Base-by-base conservation (phyloP, 306 rosid species). In the Vigna radiata region DNA sequence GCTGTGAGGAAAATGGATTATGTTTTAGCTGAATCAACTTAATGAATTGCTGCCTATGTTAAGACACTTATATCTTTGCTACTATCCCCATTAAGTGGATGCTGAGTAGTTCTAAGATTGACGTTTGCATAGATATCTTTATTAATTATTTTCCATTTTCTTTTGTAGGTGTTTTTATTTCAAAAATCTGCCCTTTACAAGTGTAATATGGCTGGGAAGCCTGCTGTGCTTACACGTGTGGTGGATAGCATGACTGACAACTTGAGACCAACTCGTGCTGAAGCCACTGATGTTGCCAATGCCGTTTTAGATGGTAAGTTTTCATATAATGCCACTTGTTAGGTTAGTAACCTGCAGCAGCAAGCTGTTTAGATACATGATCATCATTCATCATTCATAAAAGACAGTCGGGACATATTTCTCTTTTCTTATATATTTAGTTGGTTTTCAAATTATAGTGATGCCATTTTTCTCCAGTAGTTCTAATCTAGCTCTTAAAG, bases 181-280 rank as follows among this genome's bases (percentile, higher is more conserved):
- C 99, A 96, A 83, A 96, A 96, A 74, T 91, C 98, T 83, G 99
- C 99, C 19, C 91, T 96, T 39, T 87, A 91, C 83, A 91, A 92
- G 86, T 96, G 99, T 86, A 96, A 92, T 79, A 96, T 96, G 99
- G 99, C 97, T 71, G 99, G 99, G 83, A 96, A 96, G 77, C 98
- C 99, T 83, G 98, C 99, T n/a, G 99, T 96, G 60, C 87, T 96
- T 37, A 96, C 99, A 13, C 99, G 98, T 85, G 99, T 96, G 73
- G 99, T 96, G 80, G 99, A 96, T 72, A 92, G 98, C 68, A 96
- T 96, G 99, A 96, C 99, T 13, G 90, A 87, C 93, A 96, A 96
- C 89, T 86, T 96, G 83, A 85, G 99, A 47, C 99, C 99, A 76
- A 96, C 99, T 79, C 99, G 99, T 86, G 99, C 99, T n/a, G 99